phyloP scores from a whole-genome alignment of 257 asterid species.

The Orobanche coerulescens region DNA sequence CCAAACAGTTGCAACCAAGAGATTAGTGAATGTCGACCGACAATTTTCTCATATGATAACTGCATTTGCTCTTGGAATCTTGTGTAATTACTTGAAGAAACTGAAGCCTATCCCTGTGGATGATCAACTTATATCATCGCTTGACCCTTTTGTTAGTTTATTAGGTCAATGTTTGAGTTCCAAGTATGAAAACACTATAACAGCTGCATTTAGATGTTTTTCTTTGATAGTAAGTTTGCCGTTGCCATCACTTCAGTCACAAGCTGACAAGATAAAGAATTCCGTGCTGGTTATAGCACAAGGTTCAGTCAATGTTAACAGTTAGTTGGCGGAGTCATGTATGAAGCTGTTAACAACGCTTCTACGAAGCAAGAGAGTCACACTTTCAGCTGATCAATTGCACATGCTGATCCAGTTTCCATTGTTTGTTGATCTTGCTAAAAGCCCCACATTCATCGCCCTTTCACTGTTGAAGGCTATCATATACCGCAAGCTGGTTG shows the following conservation, averaged over 20 bases:
- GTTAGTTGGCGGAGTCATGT: constrained; percentile 72
- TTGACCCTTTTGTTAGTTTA: constrained; percentile 66
- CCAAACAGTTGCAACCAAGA: constrained; percentile 23
- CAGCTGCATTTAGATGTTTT: constrained; percentile 65
- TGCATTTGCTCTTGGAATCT: constrained; percentile 65
- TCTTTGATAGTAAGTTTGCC: constrained; percentile 60
- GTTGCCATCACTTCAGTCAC: constrained; percentile 66
- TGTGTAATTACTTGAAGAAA: constrained; percentile 58
- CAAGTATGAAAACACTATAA: constrained; percentile 58
- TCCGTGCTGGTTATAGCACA: constrained; percentile 74
- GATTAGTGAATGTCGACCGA: constrained; percentile 44
- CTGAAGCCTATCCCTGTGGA: constrained; percentile 46
- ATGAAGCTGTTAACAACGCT: constrained; percentile 63
- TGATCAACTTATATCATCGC: constrained; percentile 39
- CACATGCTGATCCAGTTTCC: constrained; percentile 82
- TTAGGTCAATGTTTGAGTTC: constrained; percentile 68
- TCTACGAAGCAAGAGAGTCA: constrained; percentile 52
- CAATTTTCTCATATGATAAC: constrained; percentile 66
- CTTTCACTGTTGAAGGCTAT: constrained; percentile 83
- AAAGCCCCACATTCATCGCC: constrained; percentile 61
- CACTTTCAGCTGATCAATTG: constrained; percentile 71
- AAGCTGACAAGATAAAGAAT: constrained; percentile 64
- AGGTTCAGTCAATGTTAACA: constrained; percentile 53
- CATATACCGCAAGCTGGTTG: constrained; percentile 62
- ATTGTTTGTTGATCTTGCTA: constrained; percentile 72